Evolutionary conservation across 768 basidiomycete genomes (phyloP).

Genomic region (Lactarius akahatsu): DNA sequence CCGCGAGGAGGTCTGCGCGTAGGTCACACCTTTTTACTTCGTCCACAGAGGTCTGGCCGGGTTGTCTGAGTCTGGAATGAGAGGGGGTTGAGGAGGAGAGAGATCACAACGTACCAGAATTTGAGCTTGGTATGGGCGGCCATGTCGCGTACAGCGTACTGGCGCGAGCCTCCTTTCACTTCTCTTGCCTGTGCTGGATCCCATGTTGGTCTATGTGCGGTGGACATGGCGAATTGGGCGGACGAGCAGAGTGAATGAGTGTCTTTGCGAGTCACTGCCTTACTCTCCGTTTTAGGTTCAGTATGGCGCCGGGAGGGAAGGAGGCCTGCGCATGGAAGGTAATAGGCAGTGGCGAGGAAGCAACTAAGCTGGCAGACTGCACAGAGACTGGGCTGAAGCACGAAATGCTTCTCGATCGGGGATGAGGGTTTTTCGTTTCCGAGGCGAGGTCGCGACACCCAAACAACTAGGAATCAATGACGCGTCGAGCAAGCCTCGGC

Average conservation of each 20-base stretch:
- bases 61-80: constrained; percentile 54
- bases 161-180: constrained; percentile 87
- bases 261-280: no score
- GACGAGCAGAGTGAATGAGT: neutral
- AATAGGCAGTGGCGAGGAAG: no score
- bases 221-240: constrained; percentile 50
- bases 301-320: neutral
- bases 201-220: constrained; percentile 94
- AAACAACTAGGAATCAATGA: no score
- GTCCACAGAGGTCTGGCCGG: constrained; percentile 78
- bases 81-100: neutral
- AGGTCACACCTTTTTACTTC: constrained; percentile 77
- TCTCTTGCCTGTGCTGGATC: constrained; percentile 94
- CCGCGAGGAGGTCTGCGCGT: constrained; percentile 73
- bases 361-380: no score
- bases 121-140: constrained; percentile 97
- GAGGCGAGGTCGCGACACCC: no score
- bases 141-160: constrained; percentile 91
- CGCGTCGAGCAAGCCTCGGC: no score
- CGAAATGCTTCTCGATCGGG: no score
- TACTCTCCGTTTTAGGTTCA: no score
- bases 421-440: no score
- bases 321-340: no score
- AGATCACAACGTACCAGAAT: constrained; percentile 64
- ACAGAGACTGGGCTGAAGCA: no score